Base-by-base conservation (phyloP, 2,329 filamentous ascomycete species). In the Catunica adiposa region DNA sequence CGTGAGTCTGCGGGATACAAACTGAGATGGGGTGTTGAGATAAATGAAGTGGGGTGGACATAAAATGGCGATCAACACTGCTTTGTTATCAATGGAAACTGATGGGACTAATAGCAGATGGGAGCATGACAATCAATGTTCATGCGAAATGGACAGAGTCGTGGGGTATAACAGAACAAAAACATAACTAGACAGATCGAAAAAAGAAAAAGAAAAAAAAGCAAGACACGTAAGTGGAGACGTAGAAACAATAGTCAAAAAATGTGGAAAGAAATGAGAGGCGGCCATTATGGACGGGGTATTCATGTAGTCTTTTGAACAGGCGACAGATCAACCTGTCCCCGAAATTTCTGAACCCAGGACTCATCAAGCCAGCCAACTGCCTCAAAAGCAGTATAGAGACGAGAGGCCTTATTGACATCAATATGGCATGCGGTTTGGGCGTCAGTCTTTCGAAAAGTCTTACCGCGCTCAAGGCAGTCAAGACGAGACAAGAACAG, bases 391-490 rank as follows among this genome's bases (percentile, higher is more conserved):
- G 88, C 88, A 38, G 82, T 82, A 86, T 88, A 95, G 50, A 97
- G 74, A 68, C 90, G 90, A 61, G 87, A 94, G 2, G 89, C 88
- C 73, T 96, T 97, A 74, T 96, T 96, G 66, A 97, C 90, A 64
- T 97, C 90, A 61, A 96, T 95, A 73, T 94, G 94, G 76, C 88
- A 94, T n/a, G 87, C 88, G 67, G 94, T 86, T 68, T 97, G 90
- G 3, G 89, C 88, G 66, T 95, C 87, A 1, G 90, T 97, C 77
- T 95, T 95, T 66, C 87, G 83, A 67, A 95, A 96, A 64, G 89
- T 85, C 68, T 94, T 92, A 65, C 78, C 77, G 37, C 79, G 80
- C 56, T 72, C 70, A 1, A 82, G 78, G 58, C 77, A 79, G 53
- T 84, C 78, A 34, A 90, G 77, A 42, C 86, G 80, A 52, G 81